Evolutionary conservation across 139 green algal species (phyloP).

Genomic region (Chlorella sp.): DNA sequence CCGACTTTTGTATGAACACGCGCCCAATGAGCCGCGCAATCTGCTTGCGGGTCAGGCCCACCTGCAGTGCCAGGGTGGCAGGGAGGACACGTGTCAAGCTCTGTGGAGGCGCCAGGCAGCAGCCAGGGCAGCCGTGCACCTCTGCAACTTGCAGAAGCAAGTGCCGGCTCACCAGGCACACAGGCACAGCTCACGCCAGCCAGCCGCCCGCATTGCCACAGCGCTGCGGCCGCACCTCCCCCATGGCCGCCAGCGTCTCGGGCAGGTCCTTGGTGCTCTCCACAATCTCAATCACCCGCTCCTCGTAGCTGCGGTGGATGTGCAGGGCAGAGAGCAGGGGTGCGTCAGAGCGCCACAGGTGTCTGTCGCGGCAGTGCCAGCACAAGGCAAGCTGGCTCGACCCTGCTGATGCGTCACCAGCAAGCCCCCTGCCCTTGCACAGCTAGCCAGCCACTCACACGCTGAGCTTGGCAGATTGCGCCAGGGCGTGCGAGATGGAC

Average conservation of each 20-base stretch:
- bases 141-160: background rate
- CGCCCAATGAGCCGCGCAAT: conserved; percentile 78
- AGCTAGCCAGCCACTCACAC: conserved; percentile 37
- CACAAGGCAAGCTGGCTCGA: too few relatives aligned
- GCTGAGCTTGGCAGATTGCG: conserved; percentile 79
- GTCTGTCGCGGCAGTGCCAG: too few relatives aligned
- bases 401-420: too few relatives aligned
- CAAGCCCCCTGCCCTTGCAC: too few relatives aligned
- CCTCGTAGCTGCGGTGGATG: conserved; percentile 73
- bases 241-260: conserved; percentile 51
- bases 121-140: background rate
- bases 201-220: background rate
- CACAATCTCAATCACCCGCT: conserved; percentile 80
- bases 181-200: background rate
- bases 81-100: background rate
- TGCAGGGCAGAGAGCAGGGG: too few relatives aligned
- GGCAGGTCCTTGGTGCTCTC: conserved; percentile 70
- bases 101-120: background rate
- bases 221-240: background rate
- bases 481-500: conserved; percentile 61
- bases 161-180: background rate
- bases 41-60: conserved; percentile 58
- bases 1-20: conserved; percentile 79
- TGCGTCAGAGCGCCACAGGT: too few relatives aligned
- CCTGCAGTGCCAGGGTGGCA: conserved; percentile 11